Percentiles rank a stretch among this genome's conserved stretches.
Conservation (phyloP, 371 early-diverging fungal genomes). For the Mortierella sp. region DNA sequence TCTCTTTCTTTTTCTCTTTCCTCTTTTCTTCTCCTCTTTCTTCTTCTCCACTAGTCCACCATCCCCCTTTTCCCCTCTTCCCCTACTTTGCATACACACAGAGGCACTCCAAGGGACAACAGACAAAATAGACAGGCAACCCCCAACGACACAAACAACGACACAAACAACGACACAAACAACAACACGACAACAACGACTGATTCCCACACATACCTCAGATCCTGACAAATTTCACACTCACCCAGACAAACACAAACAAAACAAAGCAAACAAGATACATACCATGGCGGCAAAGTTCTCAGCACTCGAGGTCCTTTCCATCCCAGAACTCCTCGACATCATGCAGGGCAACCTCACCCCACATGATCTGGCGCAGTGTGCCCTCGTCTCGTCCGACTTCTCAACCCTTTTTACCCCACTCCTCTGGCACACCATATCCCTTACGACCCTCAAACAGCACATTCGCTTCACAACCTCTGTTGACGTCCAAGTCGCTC, state of each 20-base stretch:
- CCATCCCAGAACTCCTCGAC: conserved; percentile 2
- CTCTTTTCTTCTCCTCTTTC: not conserved
- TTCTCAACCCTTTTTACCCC: not conserved
- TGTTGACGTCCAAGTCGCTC: not conserved
- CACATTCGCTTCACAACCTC: not conserved
- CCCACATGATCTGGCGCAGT: not conserved
- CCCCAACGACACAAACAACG: not conserved
- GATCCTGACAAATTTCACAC: not conserved
- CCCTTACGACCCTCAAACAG: not conserved
- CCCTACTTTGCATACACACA: not conserved
- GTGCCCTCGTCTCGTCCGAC: not conserved
- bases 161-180: not conserved
- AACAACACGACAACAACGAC: not conserved
- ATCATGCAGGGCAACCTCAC: not conserved
- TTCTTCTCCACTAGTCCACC: not conserved
- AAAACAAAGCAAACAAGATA: not conserved
- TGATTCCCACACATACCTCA: conserved; percentile 7
- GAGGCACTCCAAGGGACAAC: not conserved
- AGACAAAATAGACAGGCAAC: not conserved
- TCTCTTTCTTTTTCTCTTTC: not conserved
- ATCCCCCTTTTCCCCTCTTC: not conserved
- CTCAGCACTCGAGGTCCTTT: not conserved
- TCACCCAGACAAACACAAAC: not conserved
- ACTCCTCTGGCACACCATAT: not conserved
- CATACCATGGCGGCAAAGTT: not conserved